Conservation (phyloP, 371 early-diverging fungal species). For the Mortierella sp. region DNA sequence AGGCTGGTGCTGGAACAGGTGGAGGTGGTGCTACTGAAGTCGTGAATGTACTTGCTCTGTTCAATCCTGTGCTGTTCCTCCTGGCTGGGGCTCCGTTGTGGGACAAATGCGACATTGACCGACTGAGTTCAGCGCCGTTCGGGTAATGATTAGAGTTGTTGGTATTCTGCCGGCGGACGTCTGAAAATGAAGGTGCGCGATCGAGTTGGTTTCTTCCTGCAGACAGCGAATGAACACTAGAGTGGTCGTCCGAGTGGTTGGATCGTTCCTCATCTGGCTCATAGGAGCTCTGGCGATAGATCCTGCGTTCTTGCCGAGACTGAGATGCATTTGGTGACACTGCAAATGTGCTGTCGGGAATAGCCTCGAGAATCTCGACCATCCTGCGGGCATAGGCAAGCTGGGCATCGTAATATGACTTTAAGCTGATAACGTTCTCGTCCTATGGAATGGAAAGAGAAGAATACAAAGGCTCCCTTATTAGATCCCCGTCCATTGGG, state of each 20-base stretch:
- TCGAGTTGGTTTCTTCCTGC: conserved; percentile 4
- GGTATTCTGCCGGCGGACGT: conserved; percentile 21
- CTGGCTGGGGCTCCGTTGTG: conserved; percentile 1
- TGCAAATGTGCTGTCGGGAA: conserved; percentile 38
- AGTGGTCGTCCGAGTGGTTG: conserved; percentile 30
- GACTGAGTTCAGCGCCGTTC: conserved; percentile 9
- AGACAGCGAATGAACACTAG: conserved; percentile 25
- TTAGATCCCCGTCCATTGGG: conserved; percentile 1
- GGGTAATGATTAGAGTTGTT: neutral
- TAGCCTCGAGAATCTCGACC: conserved; percentile 56
- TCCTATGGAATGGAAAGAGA: conserved; percentile 21
- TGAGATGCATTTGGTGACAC: conserved; percentile 19
- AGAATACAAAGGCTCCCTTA: neutral
- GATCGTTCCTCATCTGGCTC: conserved; percentile 27
- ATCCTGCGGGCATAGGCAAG: conserved; percentile 60
- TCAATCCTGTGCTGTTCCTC: conserved; percentile 16
- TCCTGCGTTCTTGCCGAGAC: neutral
- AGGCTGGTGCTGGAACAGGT: conserved; percentile 7
- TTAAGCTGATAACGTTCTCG: conserved; percentile 58
- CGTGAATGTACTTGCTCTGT: neutral
- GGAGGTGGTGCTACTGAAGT: neutral
- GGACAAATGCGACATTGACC: conserved; percentile 23
- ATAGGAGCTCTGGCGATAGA: conserved; percentile 16
- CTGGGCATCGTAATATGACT: conserved; percentile 64
- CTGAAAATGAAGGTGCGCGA: conserved; percentile 16